phyloP scores from a whole-genome alignment of 2,329 filamentous ascomycete genomes.

The Hypocrella siamensis region DNA sequence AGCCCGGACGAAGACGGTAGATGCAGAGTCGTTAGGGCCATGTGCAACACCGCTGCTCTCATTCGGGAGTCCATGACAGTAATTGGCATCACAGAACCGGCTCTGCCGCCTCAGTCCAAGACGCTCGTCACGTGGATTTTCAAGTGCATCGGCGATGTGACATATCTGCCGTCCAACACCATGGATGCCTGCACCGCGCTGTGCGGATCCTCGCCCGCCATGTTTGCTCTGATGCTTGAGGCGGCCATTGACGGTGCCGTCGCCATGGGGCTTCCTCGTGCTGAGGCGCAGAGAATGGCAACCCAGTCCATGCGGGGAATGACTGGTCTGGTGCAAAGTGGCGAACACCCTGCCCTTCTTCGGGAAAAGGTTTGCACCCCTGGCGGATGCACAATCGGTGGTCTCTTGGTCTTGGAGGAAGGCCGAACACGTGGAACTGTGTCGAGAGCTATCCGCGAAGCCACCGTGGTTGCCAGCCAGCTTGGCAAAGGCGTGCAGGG shows the following conservation, averaged over 20 bases:
- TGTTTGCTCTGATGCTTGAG: conserved; percentile 62
- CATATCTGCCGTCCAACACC: conserved; percentile 46
- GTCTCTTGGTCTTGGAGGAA: conserved; percentile 59
- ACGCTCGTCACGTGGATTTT: conserved; percentile 62
- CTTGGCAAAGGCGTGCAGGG: conserved; percentile 26
- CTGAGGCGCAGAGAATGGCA: conserved; percentile 61
- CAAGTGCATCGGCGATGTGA: conserved; percentile 54
- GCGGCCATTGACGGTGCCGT: conserved; percentile 63
- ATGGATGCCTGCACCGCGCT: conserved; percentile 65
- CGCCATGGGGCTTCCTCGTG: conserved; percentile 60
- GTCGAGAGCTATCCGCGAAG: conserved; percentile 53
- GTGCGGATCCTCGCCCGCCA: conserved; percentile 60
- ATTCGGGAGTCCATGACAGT: conserved; percentile 75
- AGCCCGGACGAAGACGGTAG: conserved; percentile 28
- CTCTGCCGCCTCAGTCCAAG: conserved; percentile 36
- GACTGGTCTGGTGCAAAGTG: conserved; percentile 50
- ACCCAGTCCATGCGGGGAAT: conserved; percentile 66
- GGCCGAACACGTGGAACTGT: conserved; percentile 52
- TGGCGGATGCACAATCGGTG: conserved; percentile 64
- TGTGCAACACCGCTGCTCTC: conserved; percentile 72
- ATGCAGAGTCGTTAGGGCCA: conserved; percentile 58
- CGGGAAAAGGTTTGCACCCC: conserved; percentile 65
- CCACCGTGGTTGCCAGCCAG: conserved; percentile 53
- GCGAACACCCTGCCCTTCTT: conserved; percentile 61
- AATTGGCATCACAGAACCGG: conserved; percentile 46